Evolutionary conservation across 768 basidiomycete species (phyloP), one percentile per base, ranked within the genome.

Genomic region (Scleroderma citrinum): DNA sequence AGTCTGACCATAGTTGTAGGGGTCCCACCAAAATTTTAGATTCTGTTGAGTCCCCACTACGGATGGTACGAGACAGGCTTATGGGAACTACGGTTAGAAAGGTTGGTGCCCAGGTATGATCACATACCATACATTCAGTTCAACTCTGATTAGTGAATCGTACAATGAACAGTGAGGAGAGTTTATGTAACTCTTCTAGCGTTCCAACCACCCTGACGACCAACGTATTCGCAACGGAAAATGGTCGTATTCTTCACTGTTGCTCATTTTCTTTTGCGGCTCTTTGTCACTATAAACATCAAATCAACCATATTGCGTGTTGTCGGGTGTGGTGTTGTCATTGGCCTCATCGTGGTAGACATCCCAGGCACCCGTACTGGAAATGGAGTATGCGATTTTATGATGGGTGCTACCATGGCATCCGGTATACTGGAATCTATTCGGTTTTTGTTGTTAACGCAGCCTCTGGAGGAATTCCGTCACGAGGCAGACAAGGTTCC

Each of bases 391-490:
- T 13, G 49, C 11, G 47, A 52, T 39, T 44, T 37, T 34, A 2
- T 48, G 20, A 20, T 52, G 1, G 51, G 51, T 23, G 26, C 29
- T 16, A 11, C 20, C 0, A 20, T 43, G 17, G 20, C 13, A 16
- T 12, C 14, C n/a, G 30, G 29, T 19, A n/a, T 23, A 7, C 20
- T 44, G 20, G 35, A 49, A 16, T 13, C 48, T 29, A 35, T 49
- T 16, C 19, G 44, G 35, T 30, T 49, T 7, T 30, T 52, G 35
- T 38, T 49, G 10, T 19, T 52, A 10, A 31, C 30, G 42, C 34
- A 20, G n/a, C 51, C 51, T 14, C 32, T 44, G n/a, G 5, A 48
- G 6, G 35, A 40, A 5, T 39, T 38, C 24, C 47, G 43, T 3
- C 19, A 31, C 19, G 37, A 38, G 20, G 29, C 48, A 3, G 36